Conservation (phyloP, 2,329 filamentous ascomycete genomes). For the Fusarium vanettenii region DNA sequence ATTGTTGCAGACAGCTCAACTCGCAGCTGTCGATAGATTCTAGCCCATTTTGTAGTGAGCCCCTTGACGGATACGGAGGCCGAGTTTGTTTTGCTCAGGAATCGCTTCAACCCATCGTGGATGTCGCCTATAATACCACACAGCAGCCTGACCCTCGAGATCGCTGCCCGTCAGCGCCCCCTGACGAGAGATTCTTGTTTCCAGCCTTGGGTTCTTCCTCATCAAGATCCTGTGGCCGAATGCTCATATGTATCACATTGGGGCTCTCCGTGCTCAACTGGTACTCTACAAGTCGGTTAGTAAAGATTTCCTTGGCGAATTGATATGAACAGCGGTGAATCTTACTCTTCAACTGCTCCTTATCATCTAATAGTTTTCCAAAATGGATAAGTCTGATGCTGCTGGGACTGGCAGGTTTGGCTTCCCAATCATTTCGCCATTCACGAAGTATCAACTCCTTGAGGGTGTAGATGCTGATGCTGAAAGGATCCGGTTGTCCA, state of each 20-base stretch:
- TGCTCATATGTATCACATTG: conserved; percentile 95
- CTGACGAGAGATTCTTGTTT: conserved; percentile 61
- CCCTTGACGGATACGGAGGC: conserved; percentile 6
- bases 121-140: conserved; percentile 59
- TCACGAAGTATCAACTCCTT: conserved; percentile 95
- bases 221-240: conserved; percentile 87
- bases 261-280: conserved; percentile 78
- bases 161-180: conserved; percentile 54
- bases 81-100: conserved; percentile 3
- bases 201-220: conserved; percentile 80
- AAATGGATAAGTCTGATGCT: conserved; percentile 93
- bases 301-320: neutral
- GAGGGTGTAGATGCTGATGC: conserved; percentile 91
- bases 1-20: conserved; percentile 9
- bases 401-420: conserved; percentile 85
- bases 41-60: conserved; percentile 8
- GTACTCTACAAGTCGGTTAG: conserved; percentile 72
- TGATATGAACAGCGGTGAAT: conserved; percentile 22
- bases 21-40: conserved; percentile 6
- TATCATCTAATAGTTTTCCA: conserved; percentile 90
- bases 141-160: conserved; percentile 60
- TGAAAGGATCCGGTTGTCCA: conserved; percentile 80
- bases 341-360: conserved; percentile 84
- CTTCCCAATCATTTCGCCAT: conserved; percentile 93
- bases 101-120: conserved; percentile 11